Percentiles rank a stretch among this genome's conserved stretches.
Conservation (phyloP, 805 yeast genomes). For the Zygotorulaspora sp. region DNA sequence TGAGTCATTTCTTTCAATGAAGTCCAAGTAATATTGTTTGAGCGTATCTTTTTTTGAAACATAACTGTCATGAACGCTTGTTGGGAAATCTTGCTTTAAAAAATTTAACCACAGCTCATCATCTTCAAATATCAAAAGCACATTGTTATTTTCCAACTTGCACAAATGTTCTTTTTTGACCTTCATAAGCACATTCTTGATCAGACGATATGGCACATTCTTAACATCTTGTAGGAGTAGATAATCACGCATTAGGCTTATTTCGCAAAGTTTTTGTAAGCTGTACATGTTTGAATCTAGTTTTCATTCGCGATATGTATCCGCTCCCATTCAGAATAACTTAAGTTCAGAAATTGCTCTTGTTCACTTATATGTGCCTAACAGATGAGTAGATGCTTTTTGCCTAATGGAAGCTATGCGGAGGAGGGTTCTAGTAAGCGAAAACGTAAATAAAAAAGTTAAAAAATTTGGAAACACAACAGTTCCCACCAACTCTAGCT, state of each 20-base stretch:
- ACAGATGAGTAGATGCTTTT: too few species aligned
- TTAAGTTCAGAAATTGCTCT: too few species aligned
- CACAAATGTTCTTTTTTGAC: conserved; percentile 33
- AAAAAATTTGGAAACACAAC: too few species aligned
- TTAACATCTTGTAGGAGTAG: conserved; percentile 28
- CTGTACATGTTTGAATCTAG: conserved; percentile 10
- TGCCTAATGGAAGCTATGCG: too few species aligned
- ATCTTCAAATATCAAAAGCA: conserved; percentile 37
- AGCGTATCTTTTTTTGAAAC: conserved; percentile 27
- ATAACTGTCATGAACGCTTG: conserved; percentile 32
- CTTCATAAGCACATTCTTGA: conserved; percentile 29
- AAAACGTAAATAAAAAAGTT: too few species aligned
- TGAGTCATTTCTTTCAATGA: conserved; percentile 15
- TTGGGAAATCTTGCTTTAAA: conserved; percentile 35
- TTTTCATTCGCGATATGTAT: not conserved
- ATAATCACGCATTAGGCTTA: conserved; percentile 25
- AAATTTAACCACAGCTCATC: conserved; percentile 36
- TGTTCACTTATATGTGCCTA: too few species aligned
- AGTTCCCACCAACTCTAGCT: too few species aligned
- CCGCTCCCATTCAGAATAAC: too few species aligned
- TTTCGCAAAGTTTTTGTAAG: conserved; percentile 23
- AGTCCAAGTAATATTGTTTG: conserved; percentile 18
- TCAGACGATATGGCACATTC: conserved; percentile 33
- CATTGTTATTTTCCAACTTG: conserved; percentile 33
- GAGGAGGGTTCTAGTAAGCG: too few species aligned